Evolutionary conservation across 2,329 filamentous ascomycete genomes (phyloP), one percentile per base, ranked within the genome.

Genomic region (Aspergillus cejpii): DNA sequence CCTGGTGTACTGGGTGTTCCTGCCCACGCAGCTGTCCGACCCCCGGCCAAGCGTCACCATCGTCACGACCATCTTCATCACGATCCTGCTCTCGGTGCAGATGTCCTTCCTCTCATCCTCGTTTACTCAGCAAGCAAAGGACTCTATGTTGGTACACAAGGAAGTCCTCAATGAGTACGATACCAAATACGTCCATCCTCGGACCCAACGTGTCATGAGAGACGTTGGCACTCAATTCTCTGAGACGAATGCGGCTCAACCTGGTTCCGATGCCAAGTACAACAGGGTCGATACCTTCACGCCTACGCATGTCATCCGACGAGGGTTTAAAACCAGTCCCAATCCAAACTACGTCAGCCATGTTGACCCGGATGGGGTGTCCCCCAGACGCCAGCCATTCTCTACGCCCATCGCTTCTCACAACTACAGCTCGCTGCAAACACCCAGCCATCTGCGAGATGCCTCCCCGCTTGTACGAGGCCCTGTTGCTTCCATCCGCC

Each of bases 91-190:
- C 11, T 90, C 90, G 0, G 71, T 76, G 1, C 87, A 96, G 64
- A 77, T 97, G 52, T 76, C 81, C 41, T 73, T 87, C 23, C 72
- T 97, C 39, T 83, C 85, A 48, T 77, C 76, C 2, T 81, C 76
- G 26, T 97, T 91, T 66, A 76, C 79, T 3, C 90, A 91, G 62
- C 90, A 97, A 64, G 80, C 80, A 49, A 94, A 89, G 62, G 92
- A 98, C 65, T 80, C 80, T 1, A 76, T 82, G 2, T 77, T 96
- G 37, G 85, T 98, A 47, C 88, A 94, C 55, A 88, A 85, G 56
- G 87, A 97, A 67, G 91, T 97, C 4, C 76, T 97, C 68, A 84
- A 89, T 63, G 92, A 98, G 68, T 98, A 98, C 62, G 88, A 97
- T 62, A 87, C 81, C 55, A 98, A 98, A 70, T 96, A 85, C 60